A percentile compares a stretch with the other conserved stretches of the same genome.
Conservation (phyloP, 1,139 yeast genomes). For the Yamadazyma taylorii region DNA sequence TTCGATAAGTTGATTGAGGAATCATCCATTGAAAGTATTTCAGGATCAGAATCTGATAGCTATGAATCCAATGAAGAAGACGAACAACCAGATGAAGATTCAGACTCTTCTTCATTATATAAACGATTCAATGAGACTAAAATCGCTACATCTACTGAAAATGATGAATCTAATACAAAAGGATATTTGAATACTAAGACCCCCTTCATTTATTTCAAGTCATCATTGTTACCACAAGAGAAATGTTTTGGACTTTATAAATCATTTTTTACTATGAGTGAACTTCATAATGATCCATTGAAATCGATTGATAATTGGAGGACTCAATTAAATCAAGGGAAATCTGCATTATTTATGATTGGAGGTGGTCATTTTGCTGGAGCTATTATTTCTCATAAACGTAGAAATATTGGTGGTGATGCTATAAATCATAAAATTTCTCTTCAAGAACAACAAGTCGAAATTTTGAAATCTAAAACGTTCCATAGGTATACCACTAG, state of each 20-base stretch:
- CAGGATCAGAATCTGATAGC: slow-evolving; percentile 50
- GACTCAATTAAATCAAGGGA: slow-evolving; percentile 23
- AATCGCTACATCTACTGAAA: slow-evolving; percentile 8
- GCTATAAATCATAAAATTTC: slow-evolving; percentile 43
- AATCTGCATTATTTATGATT: slow-evolving; percentile 83
- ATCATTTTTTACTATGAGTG: slow-evolving; percentile 48
- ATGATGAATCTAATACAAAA: slow-evolving; percentile 2
- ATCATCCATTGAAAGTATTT: slow-evolving; percentile 55
- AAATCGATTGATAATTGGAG: slow-evolving; percentile 38
- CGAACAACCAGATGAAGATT: slow-evolving; percentile 11
- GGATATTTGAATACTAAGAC: slow-evolving; percentile 60
- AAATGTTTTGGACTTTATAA: slow-evolving; percentile 72
- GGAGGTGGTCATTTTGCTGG: slow-evolving; percentile 99
- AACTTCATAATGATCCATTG: slow-evolving; percentile 38
- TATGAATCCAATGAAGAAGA: slow-evolving; percentile 23
- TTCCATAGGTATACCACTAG: slow-evolving; percentile 95
- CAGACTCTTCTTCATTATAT: slow-evolving; percentile 12
- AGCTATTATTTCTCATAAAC: slow-evolving; percentile 78
- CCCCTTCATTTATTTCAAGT: slow-evolving; percentile 58
- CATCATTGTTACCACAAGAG: slow-evolving; percentile 41
- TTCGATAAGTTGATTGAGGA: slow-evolving; percentile 58
- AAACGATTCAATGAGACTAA: slow-evolving; percentile 13
- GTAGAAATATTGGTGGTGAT: slow-evolving; percentile 55
- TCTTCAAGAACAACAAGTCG: slow-evolving; percentile 58
- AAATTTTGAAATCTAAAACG: slow-evolving; percentile 73